Base-by-base conservation (phyloP, 331 rosid genomes). In the Stylosanthes scabra region DNA sequence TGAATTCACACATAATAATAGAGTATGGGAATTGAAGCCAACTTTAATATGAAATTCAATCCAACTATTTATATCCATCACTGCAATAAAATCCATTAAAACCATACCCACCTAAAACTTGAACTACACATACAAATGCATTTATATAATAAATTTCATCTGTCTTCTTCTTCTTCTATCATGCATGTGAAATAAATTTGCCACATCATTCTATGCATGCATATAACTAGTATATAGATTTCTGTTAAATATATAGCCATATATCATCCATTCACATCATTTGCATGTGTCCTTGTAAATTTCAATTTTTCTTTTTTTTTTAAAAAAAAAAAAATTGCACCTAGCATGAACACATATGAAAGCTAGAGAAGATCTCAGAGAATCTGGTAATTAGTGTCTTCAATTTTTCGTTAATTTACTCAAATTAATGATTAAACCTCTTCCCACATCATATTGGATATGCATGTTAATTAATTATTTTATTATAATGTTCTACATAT, bases 21-120 rank as follows among this genome's bases (percentile, higher is more conserved):
- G 27, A 66, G 84, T 64, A 79, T 82, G 83, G 86, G 11, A 42
- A 7, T 42, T 8, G 54, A 64, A 69, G 81, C 52, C 70, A 39
- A 77, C 60, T 77, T 65, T 52, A 45, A 79, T 68, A 68, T 13
- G 16, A 72, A 31, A 29, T 42, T 34, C 16, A 54, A 45, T 55
- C 45, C 51, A 46, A 46, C 51, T 3, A 46, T 25, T 42, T 62
- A 5, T 20, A 20, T 20, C 25, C 40, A 14, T 31, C 6, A 34
- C 39, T 34, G 6, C 39, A 34, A 4, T 6, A 75, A 66, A 44
- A 27, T 55, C 41, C 61, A 47, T 11, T 11, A 11, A 29, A 0
- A 31, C 4, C 39, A 31, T 59, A 44, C 42, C 49, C 66, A 2
- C 55, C 39, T 45, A n/a, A 29, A 63, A 9, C 0, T 47, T 68